These are phyloP conservation scores for Xerophyta viscosa DNA, from an alignment of 106 monocot species.

Conservation along the genomic window DNA sequence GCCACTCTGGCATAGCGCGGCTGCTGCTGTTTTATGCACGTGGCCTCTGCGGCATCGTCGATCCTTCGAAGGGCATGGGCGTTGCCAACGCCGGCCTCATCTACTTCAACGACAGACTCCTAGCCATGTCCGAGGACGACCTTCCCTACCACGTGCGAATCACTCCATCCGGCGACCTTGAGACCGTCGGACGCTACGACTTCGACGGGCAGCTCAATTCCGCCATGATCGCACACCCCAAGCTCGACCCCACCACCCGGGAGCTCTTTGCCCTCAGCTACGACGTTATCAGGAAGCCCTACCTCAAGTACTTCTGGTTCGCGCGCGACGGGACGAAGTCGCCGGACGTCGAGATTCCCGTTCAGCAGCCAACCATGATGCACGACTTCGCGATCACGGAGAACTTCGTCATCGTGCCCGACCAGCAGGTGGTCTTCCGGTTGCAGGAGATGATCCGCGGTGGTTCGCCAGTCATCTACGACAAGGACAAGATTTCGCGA, in stretches of 20 bases:
- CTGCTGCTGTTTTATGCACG: constrained; percentile 49
- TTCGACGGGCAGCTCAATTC: constrained; percentile 49
- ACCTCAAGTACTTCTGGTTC: constrained; percentile 73
- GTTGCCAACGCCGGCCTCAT: constrained; percentile 77
- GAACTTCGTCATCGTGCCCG: constrained; percentile 62
- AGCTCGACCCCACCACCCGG: constrained; percentile 53
- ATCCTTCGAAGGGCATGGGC: constrained; percentile 45
- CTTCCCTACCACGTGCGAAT: constrained; percentile 70
- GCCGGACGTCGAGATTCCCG: constrained; percentile 30
- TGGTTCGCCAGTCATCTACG: constrained; percentile 56
- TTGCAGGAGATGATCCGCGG: constrained; percentile 50
- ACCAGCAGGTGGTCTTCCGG: constrained; percentile 79
- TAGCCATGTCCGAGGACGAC: constrained; percentile 92
- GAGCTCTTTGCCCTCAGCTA: constrained; percentile 78
- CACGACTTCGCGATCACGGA: constrained; percentile 92
- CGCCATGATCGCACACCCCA: constrained; percentile 87
- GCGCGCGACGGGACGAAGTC: constrained; percentile 32
- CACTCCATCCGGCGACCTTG: constrained; percentile 46
- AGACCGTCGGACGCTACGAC: constrained; percentile 63
- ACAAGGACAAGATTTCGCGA: constrained; percentile 30
- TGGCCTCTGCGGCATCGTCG: constrained; percentile 42
- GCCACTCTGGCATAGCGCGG: constrained; percentile 60
- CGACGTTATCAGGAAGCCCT: constrained; percentile 53
- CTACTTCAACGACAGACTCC: constrained; percentile 57
- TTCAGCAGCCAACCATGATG: constrained; percentile 59